Evolutionary conservation across 441 rosid genomes (phyloP), one percentile per base, ranked within the genome.

Genomic region (Biscutella laevigata): DNA sequence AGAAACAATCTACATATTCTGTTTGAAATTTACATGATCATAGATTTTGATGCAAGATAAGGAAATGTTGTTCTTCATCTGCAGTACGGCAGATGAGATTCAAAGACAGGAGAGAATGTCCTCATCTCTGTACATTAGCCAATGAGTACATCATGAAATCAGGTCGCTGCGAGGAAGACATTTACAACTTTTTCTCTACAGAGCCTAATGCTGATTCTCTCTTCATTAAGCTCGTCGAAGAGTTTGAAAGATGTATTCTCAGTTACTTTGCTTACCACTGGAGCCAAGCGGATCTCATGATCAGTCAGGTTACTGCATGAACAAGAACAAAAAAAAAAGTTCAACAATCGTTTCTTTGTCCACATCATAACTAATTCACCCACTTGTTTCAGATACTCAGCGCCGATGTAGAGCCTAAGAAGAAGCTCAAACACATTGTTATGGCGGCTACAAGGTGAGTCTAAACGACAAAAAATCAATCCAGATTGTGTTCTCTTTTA

Each of bases 11-110:
- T 30, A 24, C 57, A 24, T 39, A 29, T 50, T 15, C 28, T 50
- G 59, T 20, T 50, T 57, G 41, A 14, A 20, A 50, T 50, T 17
- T 6, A 11, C 19, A 15, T 21, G 30, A 28, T 33, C 24, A 29
- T 44, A 56, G 27, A 19, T 41, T 35, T 4, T 27, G 47, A 57
- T 64, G 27, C 54, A 29, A 38, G 40, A 6, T 35, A 22, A 65
- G 34, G 48, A 30, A 27, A 27, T 36, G 42, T 4, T 40, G 19
- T 24, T 64, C 44, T 19, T 12, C 5, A 7, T 36, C 27, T 48
- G 74, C 76, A 92, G 99, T 86, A 22, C 72, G 99, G 72, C 99
- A 86, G 68, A 79, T 94, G 88, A 97, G 97, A 60, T 84, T 88
- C 58, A 67, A 68, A 37, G 95, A 88, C 69, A 81, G 77, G 71